Conservation (phyloP, 1,284 basidiomycete genomes). For the Microbotryomycetes sp. region DNA sequence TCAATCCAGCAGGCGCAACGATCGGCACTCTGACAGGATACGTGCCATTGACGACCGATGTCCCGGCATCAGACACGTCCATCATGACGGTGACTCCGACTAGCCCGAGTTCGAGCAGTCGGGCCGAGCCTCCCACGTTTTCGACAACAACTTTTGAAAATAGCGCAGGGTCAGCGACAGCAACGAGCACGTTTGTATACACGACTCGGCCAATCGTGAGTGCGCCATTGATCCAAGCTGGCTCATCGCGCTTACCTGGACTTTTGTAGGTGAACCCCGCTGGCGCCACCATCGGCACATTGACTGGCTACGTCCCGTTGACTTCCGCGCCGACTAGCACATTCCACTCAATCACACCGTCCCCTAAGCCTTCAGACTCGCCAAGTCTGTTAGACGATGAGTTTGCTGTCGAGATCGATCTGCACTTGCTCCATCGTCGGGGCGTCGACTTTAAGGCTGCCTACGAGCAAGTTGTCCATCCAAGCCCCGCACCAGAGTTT, state of each 20-base stretch:
- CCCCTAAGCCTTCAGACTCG: background rate
- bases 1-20: background rate
- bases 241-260: background rate
- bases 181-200: slow-evolving; percentile 3
- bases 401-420: slow-evolving; percentile 5
- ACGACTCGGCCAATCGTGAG: slow-evolving; percentile 21
- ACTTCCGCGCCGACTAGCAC: background rate
- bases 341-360: background rate
- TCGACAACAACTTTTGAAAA: background rate
- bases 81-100: background rate
- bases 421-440: slow-evolving; percentile 6
- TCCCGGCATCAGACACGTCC: background rate
- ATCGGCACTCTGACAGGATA: slow-evolving; percentile 12
- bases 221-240: background rate
- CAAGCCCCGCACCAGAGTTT: background rate
- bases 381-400: background rate
- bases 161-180: background rate
- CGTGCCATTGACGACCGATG: background rate
- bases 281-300: slow-evolving; percentile 25
- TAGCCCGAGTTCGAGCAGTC: background rate
- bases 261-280: slow-evolving; percentile 27
- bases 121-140: background rate
- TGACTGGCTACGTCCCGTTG: slow-evolving; percentile 22
- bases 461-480: background rate
- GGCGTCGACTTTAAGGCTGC: slow-evolving; percentile 3